phyloP scores from a whole-genome alignment of 1,284 basidiomycete species.

The Sphagnurus paluster region DNA sequence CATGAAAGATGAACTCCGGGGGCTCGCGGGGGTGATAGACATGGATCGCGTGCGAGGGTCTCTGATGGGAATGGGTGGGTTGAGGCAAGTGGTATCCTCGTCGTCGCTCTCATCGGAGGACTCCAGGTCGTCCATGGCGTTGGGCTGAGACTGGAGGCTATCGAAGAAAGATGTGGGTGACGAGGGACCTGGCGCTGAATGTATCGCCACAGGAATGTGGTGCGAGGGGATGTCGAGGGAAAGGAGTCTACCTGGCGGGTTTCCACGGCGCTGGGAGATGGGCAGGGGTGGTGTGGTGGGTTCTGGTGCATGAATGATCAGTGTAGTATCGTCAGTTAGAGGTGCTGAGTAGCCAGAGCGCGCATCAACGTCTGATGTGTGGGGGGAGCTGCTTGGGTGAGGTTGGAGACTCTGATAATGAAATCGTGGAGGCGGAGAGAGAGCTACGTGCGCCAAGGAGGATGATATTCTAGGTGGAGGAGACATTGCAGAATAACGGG shows the following conservation, averaged over 20 bases:
- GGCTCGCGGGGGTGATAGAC: slow-evolving; percentile 32
- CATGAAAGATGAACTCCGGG: slow-evolving; percentile 37
- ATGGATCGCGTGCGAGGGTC: slow-evolving; percentile 36
- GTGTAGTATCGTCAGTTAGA: slow-evolving; percentile 26
- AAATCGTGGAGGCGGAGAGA: slow-evolving; percentile 36
- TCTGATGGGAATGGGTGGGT: slow-evolving; percentile 25
- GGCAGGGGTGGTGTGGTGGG: slow-evolving; percentile 42
- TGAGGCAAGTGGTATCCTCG: slow-evolving; percentile 28
- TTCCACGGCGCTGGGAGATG: slow-evolving; percentile 26
- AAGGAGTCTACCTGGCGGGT: slow-evolving; percentile 27
- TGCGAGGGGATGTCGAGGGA: slow-evolving; percentile 38
- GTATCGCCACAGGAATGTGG: slow-evolving; percentile 37
- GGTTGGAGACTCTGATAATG: slow-evolving; percentile 22
- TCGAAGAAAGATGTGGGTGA: slow-evolving; percentile 75
- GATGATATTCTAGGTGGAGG: slow-evolving; percentile 59
- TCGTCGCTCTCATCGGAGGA: slow-evolving; percentile 49
- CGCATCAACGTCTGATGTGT: slow-evolving; percentile 12
- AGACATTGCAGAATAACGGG: slow-evolving; percentile 47
- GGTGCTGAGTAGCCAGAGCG: slow-evolving; percentile 9
- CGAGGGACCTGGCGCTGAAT: slow-evolving; percentile 56
- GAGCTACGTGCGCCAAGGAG: slow-evolving; percentile 35
- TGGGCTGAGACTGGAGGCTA: slow-evolving; percentile 64
- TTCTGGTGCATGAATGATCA: slow-evolving; percentile 39
- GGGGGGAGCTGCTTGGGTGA: slow-evolving; percentile 15
- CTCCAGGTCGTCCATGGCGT: slow-evolving; percentile 70